These are phyloP conservation scores for Talinum fruticosum DNA, from an alignment of 148 eudicot genomes.

Conservation along the genomic window DNA sequence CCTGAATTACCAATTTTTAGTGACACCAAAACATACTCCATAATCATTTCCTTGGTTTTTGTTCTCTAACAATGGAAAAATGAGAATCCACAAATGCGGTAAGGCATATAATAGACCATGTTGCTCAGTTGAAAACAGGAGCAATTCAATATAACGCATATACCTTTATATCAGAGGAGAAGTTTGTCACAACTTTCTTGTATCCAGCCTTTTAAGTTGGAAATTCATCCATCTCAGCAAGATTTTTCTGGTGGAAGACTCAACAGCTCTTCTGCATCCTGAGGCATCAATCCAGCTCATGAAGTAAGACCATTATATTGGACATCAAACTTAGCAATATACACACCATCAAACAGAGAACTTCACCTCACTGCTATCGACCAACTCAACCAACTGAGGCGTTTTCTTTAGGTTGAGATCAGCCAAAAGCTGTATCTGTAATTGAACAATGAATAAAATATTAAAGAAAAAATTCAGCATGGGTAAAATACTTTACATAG, in stretches of 20 bases:
- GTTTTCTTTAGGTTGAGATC: slow-evolving; percentile 97
- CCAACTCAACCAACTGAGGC: slow-evolving; percentile 92
- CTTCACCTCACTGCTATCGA: slow-evolving; percentile 79
- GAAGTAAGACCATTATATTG: slow-evolving; percentile 1
- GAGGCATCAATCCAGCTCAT: slow-evolving; percentile 1
- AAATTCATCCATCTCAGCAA: slow-evolving; percentile 99
- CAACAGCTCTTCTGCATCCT: slow-evolving; percentile 98
- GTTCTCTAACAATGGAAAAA: neutral
- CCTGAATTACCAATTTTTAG: neutral
- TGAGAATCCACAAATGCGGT: neutral
- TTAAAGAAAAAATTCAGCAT: neutral
- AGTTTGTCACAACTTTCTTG: slow-evolving; percentile 72
- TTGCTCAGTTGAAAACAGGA: neutral
- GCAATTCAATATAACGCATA: neutral
- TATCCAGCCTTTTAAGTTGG: slow-evolving; percentile 71
- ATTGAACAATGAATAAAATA: neutral
- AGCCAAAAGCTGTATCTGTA: slow-evolving; percentile 92
- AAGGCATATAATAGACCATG: neutral
- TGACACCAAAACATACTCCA: neutral
- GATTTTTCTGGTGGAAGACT: slow-evolving; percentile 90
- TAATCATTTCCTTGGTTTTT: neutral
- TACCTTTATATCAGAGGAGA: slow-evolving; percentile 97
- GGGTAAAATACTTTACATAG: slow-evolving; percentile 4
- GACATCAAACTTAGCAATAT: neutral
- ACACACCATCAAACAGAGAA: slow-evolving; percentile 6